A percentile compares a stretch with the other conserved stretches of the same genome.
These are phyloP conservation scores for Fusarium penzigii DNA, from an alignment of 2,329 filamentous ascomycete genomes.

Conservation along the genomic window DNA sequence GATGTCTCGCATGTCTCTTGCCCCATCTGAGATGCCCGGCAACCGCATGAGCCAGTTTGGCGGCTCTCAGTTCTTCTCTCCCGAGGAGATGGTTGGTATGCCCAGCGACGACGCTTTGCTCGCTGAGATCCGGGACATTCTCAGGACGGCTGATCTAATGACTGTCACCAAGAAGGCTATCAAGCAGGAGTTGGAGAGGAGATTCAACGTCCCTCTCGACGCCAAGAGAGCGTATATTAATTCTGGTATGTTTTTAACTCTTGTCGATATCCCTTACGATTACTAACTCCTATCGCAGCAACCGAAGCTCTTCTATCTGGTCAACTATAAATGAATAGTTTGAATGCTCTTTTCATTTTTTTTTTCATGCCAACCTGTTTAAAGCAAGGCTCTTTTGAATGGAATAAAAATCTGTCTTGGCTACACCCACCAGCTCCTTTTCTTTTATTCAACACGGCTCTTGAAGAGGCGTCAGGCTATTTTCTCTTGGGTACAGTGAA, in stretches of 20 bases:
- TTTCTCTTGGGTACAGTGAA: too few relatives aligned
- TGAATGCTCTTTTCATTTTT: slow-evolving; percentile 3
- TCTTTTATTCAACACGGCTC: too few relatives aligned
- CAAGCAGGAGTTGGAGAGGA: slow-evolving; percentile 86
- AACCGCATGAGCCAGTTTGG: slow-evolving; percentile 64
- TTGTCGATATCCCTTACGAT: neutral
- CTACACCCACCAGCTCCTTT: too few relatives aligned
- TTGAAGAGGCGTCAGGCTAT: too few relatives aligned
- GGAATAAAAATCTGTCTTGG: too few relatives aligned
- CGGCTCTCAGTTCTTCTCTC: slow-evolving; percentile 58
- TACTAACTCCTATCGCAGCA: slow-evolving; percentile 45
- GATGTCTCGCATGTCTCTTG: slow-evolving; percentile 76
- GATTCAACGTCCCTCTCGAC: slow-evolving; percentile 86
- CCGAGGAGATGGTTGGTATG: slow-evolving; percentile 71
- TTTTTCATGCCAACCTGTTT: too few relatives aligned
- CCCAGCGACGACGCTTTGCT: slow-evolving; percentile 88
- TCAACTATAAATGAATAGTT: slow-evolving; percentile 56
- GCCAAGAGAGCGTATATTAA: slow-evolving; percentile 91
- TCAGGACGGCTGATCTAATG: slow-evolving; percentile 93
- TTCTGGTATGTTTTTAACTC: slow-evolving; percentile 61
- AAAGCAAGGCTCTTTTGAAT: too few relatives aligned
- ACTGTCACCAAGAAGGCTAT: slow-evolving; percentile 98
- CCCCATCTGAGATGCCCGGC: slow-evolving; percentile 65
- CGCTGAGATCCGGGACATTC: slow-evolving; percentile 91
- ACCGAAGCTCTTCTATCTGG: slow-evolving; percentile 80